Conservation (phyloP, 805 yeast species). For the Cyberlindnera japonica region DNA sequence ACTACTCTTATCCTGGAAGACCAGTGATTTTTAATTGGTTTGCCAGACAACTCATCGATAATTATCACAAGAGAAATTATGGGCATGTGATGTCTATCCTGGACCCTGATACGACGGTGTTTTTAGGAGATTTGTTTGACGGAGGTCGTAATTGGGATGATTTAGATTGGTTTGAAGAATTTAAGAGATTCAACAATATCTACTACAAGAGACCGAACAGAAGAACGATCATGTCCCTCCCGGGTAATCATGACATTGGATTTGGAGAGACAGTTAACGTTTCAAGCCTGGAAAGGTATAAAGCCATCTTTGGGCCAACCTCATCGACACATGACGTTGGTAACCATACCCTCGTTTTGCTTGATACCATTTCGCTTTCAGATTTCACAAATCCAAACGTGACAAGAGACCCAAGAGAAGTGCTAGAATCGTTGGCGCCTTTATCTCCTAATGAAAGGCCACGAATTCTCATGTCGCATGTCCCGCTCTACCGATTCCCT, state of each 20-base stretch:
- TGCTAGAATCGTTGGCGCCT: conserved; percentile 41
- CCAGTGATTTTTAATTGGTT: conserved; percentile 46
- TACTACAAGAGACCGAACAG: conserved; percentile 55
- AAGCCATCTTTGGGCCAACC: conserved; percentile 69
- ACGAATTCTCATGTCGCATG: conserved; percentile 74
- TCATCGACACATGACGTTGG: conserved; percentile 47
- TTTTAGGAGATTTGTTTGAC: conserved; percentile 90
- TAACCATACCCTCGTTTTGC: conserved; percentile 68
- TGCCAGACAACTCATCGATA: conserved; percentile 65
- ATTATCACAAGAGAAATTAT: conserved; percentile 76
- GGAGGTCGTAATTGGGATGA: conserved; percentile 90
- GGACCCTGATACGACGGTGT: conserved; percentile 72
- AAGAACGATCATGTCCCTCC: conserved; percentile 45
- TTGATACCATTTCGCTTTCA: conserved; percentile 83
- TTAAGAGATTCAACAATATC: conserved; percentile 58
- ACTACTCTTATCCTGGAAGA: conserved; percentile 77
- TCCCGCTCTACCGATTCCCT: conserved; percentile 76
- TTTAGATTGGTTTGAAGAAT: conserved; percentile 68
- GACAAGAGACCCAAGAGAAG: conserved; percentile 44
- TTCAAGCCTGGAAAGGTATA: conserved; percentile 58
- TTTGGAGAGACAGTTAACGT: conserved; percentile 70
- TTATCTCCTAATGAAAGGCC: conserved; percentile 39
- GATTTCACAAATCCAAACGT: conserved; percentile 47
- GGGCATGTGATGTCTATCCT: conserved; percentile 51
- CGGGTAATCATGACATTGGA: conserved; percentile 98